Conservation (phyloP, 2,329 filamentous ascomycete species). For the Colletotrichum destructivum region DNA sequence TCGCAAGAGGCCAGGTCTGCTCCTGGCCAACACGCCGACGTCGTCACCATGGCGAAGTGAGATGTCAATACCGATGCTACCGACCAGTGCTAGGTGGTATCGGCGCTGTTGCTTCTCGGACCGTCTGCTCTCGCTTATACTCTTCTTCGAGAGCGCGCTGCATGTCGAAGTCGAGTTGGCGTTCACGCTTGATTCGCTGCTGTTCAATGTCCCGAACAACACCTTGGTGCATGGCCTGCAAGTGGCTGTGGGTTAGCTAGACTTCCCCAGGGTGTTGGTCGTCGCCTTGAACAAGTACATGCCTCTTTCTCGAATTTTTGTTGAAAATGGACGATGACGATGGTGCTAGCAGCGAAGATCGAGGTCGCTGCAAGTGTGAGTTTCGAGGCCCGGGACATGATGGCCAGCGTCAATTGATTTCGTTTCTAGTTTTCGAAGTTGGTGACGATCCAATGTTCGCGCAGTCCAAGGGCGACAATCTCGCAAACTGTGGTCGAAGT, state of each 20-base stretch:
- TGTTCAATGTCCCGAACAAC: constrained; percentile 96
- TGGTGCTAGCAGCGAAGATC: constrained; percentile 80
- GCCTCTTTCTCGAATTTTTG: constrained; percentile 77
- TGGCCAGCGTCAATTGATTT: constrained; percentile 20
- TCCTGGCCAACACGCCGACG: background rate
- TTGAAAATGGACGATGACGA: constrained; percentile 90
- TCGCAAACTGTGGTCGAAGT: background rate
- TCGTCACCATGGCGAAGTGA: background rate
- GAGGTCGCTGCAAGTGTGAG: constrained; percentile 86
- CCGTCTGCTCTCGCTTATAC: constrained; percentile 90
- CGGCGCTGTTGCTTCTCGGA: constrained; percentile 64
- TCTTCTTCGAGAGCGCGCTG: constrained; percentile 88
- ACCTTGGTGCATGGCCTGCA: constrained; percentile 94
- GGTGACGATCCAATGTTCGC: background rate
- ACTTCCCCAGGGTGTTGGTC: background rate
- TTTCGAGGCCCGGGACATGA: constrained; percentile 93
- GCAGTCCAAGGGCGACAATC: background rate
- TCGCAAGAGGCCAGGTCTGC: background rate
- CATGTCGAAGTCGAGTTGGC: constrained; percentile 95
- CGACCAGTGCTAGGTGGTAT: background rate
- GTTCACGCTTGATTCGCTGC: constrained; percentile 89
- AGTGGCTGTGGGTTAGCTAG: background rate
- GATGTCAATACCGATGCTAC: background rate
- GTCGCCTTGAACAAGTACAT: constrained; percentile 10
- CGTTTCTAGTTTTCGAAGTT: background rate